These are phyloP conservation scores for Citrus inodora DNA, from an alignment of 345 rosid species.

Conservation along the genomic window DNA sequence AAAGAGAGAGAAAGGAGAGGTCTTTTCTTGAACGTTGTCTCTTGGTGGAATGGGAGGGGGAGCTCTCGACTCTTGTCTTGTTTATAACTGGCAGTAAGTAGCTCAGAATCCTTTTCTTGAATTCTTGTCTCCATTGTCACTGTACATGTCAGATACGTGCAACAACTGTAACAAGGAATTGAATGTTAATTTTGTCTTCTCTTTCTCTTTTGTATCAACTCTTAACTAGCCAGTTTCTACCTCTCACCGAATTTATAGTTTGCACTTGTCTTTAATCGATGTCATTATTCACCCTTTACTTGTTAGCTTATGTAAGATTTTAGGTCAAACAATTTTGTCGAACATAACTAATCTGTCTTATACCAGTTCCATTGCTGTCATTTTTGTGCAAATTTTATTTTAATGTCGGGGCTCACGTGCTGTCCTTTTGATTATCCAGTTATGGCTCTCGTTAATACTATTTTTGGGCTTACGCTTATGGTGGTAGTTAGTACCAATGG, in stretches of 20 bases:
- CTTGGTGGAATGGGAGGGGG: background rate
- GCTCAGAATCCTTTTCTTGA: background rate
- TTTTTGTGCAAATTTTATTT: no score
- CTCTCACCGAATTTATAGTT: background rate
- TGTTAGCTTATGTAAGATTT: no score
- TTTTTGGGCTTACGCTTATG: no score
- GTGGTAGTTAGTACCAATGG: no score
- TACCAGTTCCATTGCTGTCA: no score
- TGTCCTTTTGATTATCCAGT: no score
- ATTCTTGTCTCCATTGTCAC: background rate
- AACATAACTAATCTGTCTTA: no score
- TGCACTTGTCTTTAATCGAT: no score
- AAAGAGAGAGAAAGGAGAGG: background rate
- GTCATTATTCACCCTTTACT: no score
- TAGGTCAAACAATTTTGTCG: no score
- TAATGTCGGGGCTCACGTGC: no score
- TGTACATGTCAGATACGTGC: background rate
- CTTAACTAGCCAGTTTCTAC: background rate
- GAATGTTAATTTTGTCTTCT: background rate
- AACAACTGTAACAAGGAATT: slow-evolving; percentile 1
- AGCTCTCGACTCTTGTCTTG: background rate
- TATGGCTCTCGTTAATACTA: no score
- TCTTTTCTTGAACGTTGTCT: background rate
- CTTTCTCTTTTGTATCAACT: background rate
- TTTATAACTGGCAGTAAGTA: background rate